Percentiles rank a stretch among this genome's conserved stretches.
Evolutionary conservation across 2,329 filamentous ascomycete genomes (phyloP).

Genomic region (Trichophyton equinum): DNA sequence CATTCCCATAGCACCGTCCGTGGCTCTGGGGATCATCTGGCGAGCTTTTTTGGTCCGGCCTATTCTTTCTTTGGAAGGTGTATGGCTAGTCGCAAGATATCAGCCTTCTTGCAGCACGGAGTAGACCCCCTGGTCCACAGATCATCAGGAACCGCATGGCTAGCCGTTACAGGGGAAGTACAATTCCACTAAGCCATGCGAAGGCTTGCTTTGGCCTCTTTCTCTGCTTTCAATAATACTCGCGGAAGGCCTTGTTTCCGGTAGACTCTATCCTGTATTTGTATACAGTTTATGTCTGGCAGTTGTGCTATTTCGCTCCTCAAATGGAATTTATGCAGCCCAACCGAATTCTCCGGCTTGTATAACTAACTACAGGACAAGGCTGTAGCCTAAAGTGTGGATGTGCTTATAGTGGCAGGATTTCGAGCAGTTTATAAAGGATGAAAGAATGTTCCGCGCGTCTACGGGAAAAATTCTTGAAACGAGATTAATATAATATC

Average conservation of each 20-base stretch:
- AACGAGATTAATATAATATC: not conserved
- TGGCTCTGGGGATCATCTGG: not conserved
- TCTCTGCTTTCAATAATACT: not conserved
- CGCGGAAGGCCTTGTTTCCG: not conserved
- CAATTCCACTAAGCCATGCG: not conserved
- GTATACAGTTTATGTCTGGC: not conserved
- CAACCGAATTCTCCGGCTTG: not conserved
- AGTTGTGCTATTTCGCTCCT: not conserved
- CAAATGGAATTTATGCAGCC: not conserved
- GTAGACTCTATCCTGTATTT: not conserved
- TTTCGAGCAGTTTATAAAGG: not conserved
- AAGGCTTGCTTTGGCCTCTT: not conserved
- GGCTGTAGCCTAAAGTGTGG: not conserved
- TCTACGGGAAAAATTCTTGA: not conserved
- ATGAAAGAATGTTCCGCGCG: not conserved
- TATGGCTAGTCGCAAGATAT: not conserved
- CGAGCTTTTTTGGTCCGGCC: not conserved
- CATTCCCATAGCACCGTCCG: not conserved
- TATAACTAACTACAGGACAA: not conserved
- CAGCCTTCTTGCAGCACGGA: not conserved
- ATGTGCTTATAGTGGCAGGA: not conserved
- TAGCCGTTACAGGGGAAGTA: not conserved
- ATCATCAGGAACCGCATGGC: not conserved
- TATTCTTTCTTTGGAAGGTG: conserved; percentile 1
- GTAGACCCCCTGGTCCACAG: not conserved